Evolutionary conservation across 192 early-diverging fungal species (phyloP), one percentile per base, ranked within the genome.

Genomic region (Podila clonocystis): DNA sequence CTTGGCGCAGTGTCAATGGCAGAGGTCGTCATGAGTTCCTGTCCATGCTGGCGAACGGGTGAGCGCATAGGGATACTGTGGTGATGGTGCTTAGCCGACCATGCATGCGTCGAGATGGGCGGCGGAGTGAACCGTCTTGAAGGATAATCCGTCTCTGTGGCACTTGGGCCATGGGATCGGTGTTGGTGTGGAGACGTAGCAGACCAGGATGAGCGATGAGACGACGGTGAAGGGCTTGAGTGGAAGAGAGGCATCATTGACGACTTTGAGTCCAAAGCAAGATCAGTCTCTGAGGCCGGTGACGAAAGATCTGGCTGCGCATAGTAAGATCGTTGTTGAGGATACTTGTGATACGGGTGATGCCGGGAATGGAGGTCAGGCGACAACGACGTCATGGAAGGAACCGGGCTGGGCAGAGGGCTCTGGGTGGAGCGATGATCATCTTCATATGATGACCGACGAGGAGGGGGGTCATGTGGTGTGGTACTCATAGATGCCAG

Each of bases 31-130:
- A 71, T 63, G 33, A 79, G 48, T 1, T 72, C 69, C 13, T 79
- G 75, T 31, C 65, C 70, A 22, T 62, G n/a, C 11, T 41, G 62
- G 13, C 75, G 75, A 5, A 67, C 70, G 7, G 75, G 75, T 22
- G 75, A 71, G 30, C 75, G 75, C 17, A 71, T 48, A 4, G 75
- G 75, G 26, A 70, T 55, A 36, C 65, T 33, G 29, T 67, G 58
- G n/a, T 79, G 75, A 5, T 71, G 75, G 17, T 62, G 69, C 17
- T 78, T 70, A 20, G 75, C 50, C 3, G 68, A 49, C 74, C 74
- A 76, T 24, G 55, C 62, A n/a, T 55, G 52, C n/a, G 20, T n/a
- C 28, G 36, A 15, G 11, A 34, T 41, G 45, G 30, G 30, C n/a
- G 48, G n/a, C 6, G 63, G 68, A 5, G 75, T 57, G 11, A 36